A percentile compares a stretch with the other conserved stretches of the same genome.
phyloP scores from a whole-genome alignment of 768 basidiomycete genomes.

The Boletus speciosus region DNA sequence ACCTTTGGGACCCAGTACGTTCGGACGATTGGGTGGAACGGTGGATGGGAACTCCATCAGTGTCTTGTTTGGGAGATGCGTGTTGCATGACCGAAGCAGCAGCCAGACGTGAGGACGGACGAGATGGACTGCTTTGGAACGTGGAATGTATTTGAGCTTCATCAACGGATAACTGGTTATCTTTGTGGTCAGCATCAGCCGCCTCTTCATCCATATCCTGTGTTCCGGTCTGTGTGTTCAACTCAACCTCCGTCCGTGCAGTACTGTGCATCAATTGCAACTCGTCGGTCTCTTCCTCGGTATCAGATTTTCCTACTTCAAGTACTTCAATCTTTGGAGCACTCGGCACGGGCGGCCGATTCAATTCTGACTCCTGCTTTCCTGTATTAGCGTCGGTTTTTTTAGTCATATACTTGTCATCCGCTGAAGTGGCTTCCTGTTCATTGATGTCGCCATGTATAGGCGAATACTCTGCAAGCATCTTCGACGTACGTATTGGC shows the following conservation, averaged over 20 bases:
- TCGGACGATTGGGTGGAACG: background rate
- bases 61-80: background rate
- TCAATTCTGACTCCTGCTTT: background rate
- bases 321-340: conserved; percentile 6
- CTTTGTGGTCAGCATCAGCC: background rate
- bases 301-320: conserved; percentile 10
- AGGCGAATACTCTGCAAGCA: background rate
- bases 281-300: conserved; percentile 10
- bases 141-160: conserved; percentile 2
- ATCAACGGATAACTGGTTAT: conserved; percentile 4
- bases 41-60: background rate
- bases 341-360: conserved; percentile 1
- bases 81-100: background rate
- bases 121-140: background rate
- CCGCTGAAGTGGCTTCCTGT: background rate
- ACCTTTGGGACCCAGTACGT: background rate
- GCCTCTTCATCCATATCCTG: background rate
- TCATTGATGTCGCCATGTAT: background rate
- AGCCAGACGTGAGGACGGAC: background rate
- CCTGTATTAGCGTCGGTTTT: background rate
- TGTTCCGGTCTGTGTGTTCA: background rate
- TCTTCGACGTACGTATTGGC: conserved; percentile 2
- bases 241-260: background rate
- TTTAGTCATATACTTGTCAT: background rate
- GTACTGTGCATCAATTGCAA: background rate